Conservation (phyloP, 805 yeast species). For the Cyberlindnera americana region DNA sequence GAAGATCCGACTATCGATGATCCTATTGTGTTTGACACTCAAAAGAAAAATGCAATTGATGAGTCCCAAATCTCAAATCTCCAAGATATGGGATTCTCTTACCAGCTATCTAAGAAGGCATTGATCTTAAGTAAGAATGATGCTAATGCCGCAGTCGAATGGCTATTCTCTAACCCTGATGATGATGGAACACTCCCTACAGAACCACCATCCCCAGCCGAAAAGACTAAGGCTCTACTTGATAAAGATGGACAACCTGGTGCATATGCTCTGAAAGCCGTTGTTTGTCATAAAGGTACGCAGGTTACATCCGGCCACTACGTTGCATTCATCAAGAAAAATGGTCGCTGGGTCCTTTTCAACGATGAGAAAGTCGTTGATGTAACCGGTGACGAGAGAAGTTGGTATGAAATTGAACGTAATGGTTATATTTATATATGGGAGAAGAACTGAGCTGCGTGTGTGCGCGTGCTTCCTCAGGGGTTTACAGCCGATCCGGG, state of each 20-base stretch:
- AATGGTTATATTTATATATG: slow-evolving; percentile 46
- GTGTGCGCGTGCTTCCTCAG: too few species aligned
- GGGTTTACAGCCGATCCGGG: background rate
- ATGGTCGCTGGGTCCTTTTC: slow-evolving; percentile 63
- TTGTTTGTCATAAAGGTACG: slow-evolving; percentile 81
- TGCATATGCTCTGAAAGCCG: slow-evolving; percentile 51
- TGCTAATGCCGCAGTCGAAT: slow-evolving; percentile 78
- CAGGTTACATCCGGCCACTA: slow-evolving; percentile 89
- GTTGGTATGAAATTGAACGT: slow-evolving; percentile 32
- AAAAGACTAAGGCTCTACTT: slow-evolving; percentile 9
- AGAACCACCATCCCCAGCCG: slow-evolving; percentile 12
- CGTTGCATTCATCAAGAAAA: slow-evolving; percentile 64
- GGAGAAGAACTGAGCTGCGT: slow-evolving; percentile 15
- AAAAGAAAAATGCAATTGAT: slow-evolving; percentile 24
- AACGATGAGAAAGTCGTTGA: slow-evolving; percentile 84
- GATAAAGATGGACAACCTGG: slow-evolving; percentile 7
- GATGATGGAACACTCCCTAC: slow-evolving; percentile 59
- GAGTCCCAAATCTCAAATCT: slow-evolving; percentile 45
- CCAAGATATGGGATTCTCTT: slow-evolving; percentile 74
- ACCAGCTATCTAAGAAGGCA: slow-evolving; percentile 68
- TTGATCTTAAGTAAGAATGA: slow-evolving; percentile 55
- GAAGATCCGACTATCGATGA: slow-evolving; percentile 78
- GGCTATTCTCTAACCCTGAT: slow-evolving; percentile 83
- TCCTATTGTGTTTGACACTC: slow-evolving; percentile 22
- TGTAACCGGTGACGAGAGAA: slow-evolving; percentile 37